Conservation (phyloP, 148 eudicot species). For the Arbutus unedo region DNA sequence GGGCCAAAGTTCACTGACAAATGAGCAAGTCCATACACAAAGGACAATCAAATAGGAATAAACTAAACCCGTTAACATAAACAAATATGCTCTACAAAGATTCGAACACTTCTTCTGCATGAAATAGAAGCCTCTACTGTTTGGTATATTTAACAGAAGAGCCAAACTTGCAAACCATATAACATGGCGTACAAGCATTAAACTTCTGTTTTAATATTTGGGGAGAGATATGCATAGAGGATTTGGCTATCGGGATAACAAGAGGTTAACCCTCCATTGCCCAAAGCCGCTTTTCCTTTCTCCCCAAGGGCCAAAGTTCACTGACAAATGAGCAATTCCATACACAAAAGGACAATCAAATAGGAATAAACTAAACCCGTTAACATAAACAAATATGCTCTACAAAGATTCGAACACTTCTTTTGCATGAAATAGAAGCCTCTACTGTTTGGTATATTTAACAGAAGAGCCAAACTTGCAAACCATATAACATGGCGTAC, state of each 20-base stretch:
- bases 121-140: not conserved
- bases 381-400: not conserved
- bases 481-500: not conserved
- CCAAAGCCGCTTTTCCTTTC: not conserved
- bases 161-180: not conserved
- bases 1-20: not conserved
- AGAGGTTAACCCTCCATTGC: not conserved
- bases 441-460: not conserved
- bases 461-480: not conserved
- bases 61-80: not conserved
- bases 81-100: not conserved
- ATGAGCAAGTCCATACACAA: no score
- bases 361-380: no score
- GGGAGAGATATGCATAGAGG: not conserved
- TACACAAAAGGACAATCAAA: no score
- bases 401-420: not conserved
- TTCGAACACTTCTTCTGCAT: not conserved
- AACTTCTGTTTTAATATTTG: not conserved
- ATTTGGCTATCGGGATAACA: no score
- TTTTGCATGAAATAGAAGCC: not conserved
- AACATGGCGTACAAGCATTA: not conserved
- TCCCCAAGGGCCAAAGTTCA: not conserved
- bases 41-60: no score
- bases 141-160: not conserved
- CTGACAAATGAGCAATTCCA: not conserved